A percentile compares a stretch with the other conserved stretches of the same genome.
phyloP scores from a whole-genome alignment of 257 asterid species.

The Haberlea rhodopensis region DNA sequence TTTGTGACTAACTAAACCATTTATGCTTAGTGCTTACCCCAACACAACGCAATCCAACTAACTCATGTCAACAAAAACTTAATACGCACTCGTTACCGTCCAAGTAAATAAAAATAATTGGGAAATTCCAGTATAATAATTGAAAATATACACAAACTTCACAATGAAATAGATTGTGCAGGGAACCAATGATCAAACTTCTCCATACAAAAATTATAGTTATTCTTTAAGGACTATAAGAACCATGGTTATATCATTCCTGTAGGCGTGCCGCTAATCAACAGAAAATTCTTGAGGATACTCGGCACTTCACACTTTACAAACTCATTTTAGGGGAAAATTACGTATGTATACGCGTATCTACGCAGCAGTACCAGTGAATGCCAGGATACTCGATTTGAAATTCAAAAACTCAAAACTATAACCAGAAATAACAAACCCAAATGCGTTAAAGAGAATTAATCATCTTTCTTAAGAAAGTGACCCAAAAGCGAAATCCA shows the following conservation, averaged over 20 bases:
- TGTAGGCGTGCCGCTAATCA: no score
- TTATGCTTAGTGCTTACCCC: background rate
- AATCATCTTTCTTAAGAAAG: conserved; percentile 3
- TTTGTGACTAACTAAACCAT: background rate
- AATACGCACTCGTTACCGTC: background rate
- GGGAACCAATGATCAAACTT: no score
- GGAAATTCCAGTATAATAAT: background rate
- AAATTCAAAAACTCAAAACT: conserved; percentile 10
- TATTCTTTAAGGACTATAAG: no score
- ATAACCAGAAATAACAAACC: background rate
- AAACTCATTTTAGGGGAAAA: no score
- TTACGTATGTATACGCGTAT: no score
- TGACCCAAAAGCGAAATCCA: conserved; percentile 24
- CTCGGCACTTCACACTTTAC: no score
- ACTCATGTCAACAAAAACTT: background rate
- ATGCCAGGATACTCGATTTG: background rate
- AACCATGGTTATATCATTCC: no score
- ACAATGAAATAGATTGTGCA: no score
- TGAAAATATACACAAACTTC: no score
- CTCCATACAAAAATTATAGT: no score
- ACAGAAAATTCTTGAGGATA: no score
- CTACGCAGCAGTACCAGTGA: background rate
- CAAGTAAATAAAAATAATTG: background rate
- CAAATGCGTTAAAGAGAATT: background rate
- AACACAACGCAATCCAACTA: background rate